These are phyloP conservation scores for Spathaspora gorwiae DNA, from an alignment of 805 yeast species.

Conservation along the genomic window DNA sequence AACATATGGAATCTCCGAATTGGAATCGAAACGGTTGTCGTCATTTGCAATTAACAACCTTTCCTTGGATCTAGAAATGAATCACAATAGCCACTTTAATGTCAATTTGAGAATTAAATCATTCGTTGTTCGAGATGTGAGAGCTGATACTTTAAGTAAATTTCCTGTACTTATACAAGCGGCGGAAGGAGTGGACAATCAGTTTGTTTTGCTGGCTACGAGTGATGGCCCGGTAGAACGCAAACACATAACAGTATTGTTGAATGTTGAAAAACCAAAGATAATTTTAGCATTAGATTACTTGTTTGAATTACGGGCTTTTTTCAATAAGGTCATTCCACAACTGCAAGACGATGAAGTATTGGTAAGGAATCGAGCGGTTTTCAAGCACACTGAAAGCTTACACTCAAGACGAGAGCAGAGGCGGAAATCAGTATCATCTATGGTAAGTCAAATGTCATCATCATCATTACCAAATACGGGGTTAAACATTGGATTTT, in stretches of 20 bases:
- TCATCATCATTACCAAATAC: not conserved
- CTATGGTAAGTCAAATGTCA: not conserved
- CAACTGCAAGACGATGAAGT: not conserved
- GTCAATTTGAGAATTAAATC: conserved; percentile 66
- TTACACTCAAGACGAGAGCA: not conserved
- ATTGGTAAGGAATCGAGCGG: not conserved
- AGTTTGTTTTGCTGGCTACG: conserved; percentile 55
- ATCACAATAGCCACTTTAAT: conserved; percentile 49
- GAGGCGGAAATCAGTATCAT: not conserved
- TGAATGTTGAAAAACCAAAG: conserved; percentile 76
- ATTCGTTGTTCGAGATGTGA: conserved; percentile 71
- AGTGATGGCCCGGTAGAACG: conserved; percentile 37
- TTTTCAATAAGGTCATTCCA: conserved; percentile 46
- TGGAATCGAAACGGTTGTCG: conserved; percentile 33
- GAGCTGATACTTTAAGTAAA: conserved; percentile 57
- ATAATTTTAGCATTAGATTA: conserved; percentile 83
- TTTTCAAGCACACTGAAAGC: conserved; percentile 5
- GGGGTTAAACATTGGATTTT: conserved; percentile 36
- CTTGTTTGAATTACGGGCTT: conserved; percentile 67
- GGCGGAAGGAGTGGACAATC: conserved; percentile 56
- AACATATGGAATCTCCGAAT: conserved; percentile 33
- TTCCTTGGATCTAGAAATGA: conserved; percentile 47
- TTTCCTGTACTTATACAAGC: conserved; percentile 81
- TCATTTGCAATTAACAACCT: conserved; percentile 52
- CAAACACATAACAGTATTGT: conserved; percentile 43